Evolutionary conservation across 768 basidiomycete species (phyloP), one percentile per base, ranked within the genome.

Genomic region (Xerocomellus intermedius): DNA sequence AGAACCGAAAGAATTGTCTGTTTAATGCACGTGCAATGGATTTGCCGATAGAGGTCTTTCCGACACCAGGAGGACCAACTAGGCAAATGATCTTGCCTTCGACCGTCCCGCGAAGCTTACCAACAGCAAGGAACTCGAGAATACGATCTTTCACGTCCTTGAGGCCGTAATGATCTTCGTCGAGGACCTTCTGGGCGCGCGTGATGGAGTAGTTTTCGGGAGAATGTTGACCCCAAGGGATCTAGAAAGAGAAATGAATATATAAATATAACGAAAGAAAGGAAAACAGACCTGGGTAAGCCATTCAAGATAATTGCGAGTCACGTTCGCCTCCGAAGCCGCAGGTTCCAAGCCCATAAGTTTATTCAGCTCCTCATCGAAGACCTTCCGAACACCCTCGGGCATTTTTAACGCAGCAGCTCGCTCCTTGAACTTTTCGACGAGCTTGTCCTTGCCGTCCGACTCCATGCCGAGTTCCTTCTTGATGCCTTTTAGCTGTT

Each of bases 71-170:
- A 10, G 97, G 97, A 16, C 97, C 97, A 37, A 89, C 92, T 22
- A 99, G 82, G 65, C 94, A 96, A 39, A 98, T 87, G 64, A 99
- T 99, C 78, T 99, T 99, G 62, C 96, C 97, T 66, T 98, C 81
- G 17, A 98, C 94, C 0, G 89, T 94, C 8, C 97, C 97, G 16
- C 94, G 85, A 1, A 96, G 82, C 69, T 95, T 96, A 19, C 94
- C 94, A 1, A 97, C 94, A 1, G 94, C 94, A 50, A 98, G 82
- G 78, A 98, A 98, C 67, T 98, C 94, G 28, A 97, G 81, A 59
- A 98, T 96, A 45, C 94, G 87, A 42, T 91, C 87, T 67, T 98
- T 98, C 64, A 97, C 86, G 64, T 95, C 92, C 52, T 86, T 84
- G 50, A 98, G 77, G 14, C 94, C 94, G 62, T 98, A 96, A 64